These are phyloP conservation scores for Hortiboletus campestris DNA, from an alignment of 768 basidiomycete species.

Conservation along the genomic window DNA sequence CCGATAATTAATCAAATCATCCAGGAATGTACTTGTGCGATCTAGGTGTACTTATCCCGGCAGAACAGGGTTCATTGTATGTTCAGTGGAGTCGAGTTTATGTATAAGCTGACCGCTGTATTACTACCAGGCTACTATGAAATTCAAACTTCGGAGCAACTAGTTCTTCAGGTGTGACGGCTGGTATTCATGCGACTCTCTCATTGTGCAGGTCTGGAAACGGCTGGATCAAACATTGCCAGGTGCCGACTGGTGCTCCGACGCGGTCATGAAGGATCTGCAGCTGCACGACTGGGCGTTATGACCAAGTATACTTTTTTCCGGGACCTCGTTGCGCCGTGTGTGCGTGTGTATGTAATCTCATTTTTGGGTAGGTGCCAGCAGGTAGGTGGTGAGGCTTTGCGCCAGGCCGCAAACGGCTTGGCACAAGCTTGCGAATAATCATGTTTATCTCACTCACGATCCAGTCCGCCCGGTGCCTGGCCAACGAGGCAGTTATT, in stretches of 20 bases:
- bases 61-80: slow-evolving; percentile 29
- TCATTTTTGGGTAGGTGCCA: slow-evolving; percentile 19
- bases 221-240: slow-evolving; percentile 34
- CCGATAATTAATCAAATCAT: slow-evolving; percentile 28
- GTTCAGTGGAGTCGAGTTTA: slow-evolving; percentile 10
- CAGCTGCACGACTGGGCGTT: slow-evolving; percentile 25
- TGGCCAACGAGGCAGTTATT: slow-evolving; percentile 14
- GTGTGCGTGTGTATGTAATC: slow-evolving; percentile 26
- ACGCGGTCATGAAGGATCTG: slow-evolving; percentile 38
- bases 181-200: slow-evolving; percentile 20
- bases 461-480: slow-evolving; percentile 10
- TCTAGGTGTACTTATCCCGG: slow-evolving; percentile 2
- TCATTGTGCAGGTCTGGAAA: slow-evolving; percentile 32
- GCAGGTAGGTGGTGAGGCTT: slow-evolving; percentile 23
- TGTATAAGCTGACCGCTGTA: slow-evolving; percentile 14
- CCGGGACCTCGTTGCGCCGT: slow-evolving; percentile 21
- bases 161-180: slow-evolving; percentile 33
- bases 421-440: slow-evolving; percentile 14
- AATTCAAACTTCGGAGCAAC: slow-evolving; percentile 36
- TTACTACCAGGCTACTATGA: slow-evolving; percentile 35
- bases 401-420: slow-evolving; percentile 8
- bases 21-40: slow-evolving; percentile 25
- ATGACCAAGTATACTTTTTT: slow-evolving; percentile 16
- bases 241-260: slow-evolving; percentile 31
- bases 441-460: slow-evolving; percentile 11